Evolutionary conservation across 305 asterid species (phyloP).

Genomic region (Plantago coronopus): DNA sequence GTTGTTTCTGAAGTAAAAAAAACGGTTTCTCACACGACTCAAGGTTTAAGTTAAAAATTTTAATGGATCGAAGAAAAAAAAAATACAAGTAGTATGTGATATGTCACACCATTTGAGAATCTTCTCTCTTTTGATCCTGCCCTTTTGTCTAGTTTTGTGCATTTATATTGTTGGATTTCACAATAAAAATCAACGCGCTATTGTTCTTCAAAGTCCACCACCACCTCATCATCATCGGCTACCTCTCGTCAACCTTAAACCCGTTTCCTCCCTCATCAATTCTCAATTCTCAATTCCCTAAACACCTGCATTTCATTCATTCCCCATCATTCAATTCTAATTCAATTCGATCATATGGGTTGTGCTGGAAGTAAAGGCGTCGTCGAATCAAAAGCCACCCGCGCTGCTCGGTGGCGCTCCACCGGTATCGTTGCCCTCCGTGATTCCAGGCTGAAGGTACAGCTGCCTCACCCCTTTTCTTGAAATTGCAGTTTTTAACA

Average conservation of each 20-base stretch:
- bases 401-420: conserved; percentile 82
- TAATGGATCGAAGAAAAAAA: no score
- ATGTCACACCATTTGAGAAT: no score
- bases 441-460: conserved; percentile 82
- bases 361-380: conserved; percentile 62
- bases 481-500: neutral
- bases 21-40: no score
- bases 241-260: conserved; percentile 17
- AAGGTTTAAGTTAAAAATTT: no score
- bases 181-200: conserved; percentile 29
- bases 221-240: conserved; percentile 2
- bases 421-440: conserved; percentile 94
- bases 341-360: conserved; percentile 44
- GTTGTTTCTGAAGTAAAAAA: no score
- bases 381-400: conserved; percentile 55
- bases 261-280: conserved; percentile 5
- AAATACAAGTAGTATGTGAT: no score
- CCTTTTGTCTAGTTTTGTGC: no score
- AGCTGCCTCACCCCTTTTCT: neutral
- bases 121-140: no score
- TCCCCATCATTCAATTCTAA: conserved; percentile 1
- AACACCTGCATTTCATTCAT: conserved; percentile 13
- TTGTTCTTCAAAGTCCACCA: conserved; percentile 38
- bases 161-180: no score
- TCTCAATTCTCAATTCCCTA: conserved; percentile 10